Base-by-base conservation (phyloP, 2,329 filamentous ascomycete species). In the Ophiostoma angusticollis region DNA sequence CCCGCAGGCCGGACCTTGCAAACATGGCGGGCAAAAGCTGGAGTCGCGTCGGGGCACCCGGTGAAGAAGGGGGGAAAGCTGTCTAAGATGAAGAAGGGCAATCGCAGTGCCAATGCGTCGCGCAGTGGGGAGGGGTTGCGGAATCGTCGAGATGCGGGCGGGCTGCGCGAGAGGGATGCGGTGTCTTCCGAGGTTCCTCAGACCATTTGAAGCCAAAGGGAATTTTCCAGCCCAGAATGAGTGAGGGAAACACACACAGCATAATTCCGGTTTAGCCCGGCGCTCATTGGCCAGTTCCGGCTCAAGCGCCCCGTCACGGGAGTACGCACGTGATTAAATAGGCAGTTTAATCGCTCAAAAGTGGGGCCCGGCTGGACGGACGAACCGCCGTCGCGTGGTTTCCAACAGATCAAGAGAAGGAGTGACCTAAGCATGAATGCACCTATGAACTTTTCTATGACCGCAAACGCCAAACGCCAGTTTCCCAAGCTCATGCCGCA, bases 1-100 rank as follows among this genome's bases (percentile, higher is more conserved):
- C 78, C 72, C 85, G 85, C 74, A 93, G 69, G 68, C 78, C 78
- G 67, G 86, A 85, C 74, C 86, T 83, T 70, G 84, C 82, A 75
- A 95, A 79, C 89, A 96, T 95, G 62, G 64, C 81, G 72, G 64
- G 63, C 63, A 58, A 59, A 52, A 50, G 49, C 52, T 45, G 52
- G 9, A 16, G 11, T 17, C 17, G 22, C 19, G 23, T 24, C 23
- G 23, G 23, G 7, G 23, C 11, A n/a, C n/a, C n/a, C n/a, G n/a
- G n/a, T n/a, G 21, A 32, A 30, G 21, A 14, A 29, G 18, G 17
- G 22, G 53, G 54, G 52, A 31, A 31, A 23, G 31, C n/a, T n/a
- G n/a, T n/a, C n/a, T n/a, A n/a, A n/a, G n/a, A n/a, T n/a, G n/a
- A n/a, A n/a, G n/a, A n/a, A n/a, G n/a, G n/a, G n/a, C n/a, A n/a